Evolutionary conservation across 306 rosid genomes (phyloP).

Genomic region (Dicorynia guianensis): DNA sequence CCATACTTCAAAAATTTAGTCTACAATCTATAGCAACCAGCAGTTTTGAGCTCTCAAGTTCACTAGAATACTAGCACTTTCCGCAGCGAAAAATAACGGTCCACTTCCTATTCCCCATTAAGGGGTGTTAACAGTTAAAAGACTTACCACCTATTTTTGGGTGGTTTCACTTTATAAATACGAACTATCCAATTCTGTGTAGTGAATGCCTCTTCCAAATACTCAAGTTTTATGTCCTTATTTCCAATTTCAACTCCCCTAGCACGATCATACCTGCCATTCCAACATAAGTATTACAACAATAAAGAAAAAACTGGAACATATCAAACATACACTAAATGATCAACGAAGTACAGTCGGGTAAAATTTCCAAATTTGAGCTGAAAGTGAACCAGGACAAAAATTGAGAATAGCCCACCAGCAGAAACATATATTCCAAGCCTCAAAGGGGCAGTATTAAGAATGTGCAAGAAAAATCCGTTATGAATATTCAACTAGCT

Average conservation of each 20-base stretch:
- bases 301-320: conserved; percentile 10
- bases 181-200: conserved; percentile 99
- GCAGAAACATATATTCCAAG: background rate
- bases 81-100: conserved; percentile 45
- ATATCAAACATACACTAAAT: conserved; percentile 2
- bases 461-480: no score
- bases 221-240: conserved; percentile 90
- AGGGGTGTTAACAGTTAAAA: background rate
- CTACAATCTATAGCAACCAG: conserved; percentile 44
- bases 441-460: background rate
- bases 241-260: conserved; percentile 99
- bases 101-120: background rate
- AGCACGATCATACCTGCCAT: conserved; percentile 92
- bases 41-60: conserved; percentile 46
- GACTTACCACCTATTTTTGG: conserved; percentile 89
- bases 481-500: conserved; percentile 4
- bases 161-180: conserved; percentile 98
- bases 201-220: conserved; percentile 98
- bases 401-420: conserved; percentile 2
- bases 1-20: conserved; percentile 42
- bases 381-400: conserved; percentile 7
- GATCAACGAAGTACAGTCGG: background rate
- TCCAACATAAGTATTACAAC: conserved; percentile 11
- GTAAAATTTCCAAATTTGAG: background rate
- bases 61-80: conserved; percentile 50